These are phyloP conservation scores for Linnemannia hyalina DNA, from an alignment of 192 early-diverging fungal species.

Conservation along the genomic window DNA sequence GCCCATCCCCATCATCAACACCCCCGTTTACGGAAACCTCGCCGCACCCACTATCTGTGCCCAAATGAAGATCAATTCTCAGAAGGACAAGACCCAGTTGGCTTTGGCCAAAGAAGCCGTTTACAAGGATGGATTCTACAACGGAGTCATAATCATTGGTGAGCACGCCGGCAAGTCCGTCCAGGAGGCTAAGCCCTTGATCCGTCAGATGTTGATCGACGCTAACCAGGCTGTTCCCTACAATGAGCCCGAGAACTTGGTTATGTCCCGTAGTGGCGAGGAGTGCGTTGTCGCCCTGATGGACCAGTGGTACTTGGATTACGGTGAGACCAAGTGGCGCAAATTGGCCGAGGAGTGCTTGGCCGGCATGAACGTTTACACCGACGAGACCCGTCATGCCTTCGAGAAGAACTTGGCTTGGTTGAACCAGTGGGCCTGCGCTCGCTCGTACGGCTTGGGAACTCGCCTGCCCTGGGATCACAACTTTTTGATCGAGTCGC, in stretches of 20 bases:
- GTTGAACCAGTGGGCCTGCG: slow-evolving; percentile 98
- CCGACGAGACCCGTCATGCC: slow-evolving; percentile 85
- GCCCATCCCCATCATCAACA: slow-evolving; percentile 89
- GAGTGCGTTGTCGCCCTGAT: slow-evolving; percentile 97
- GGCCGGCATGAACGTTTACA: slow-evolving; percentile 83
- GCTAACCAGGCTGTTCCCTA: slow-evolving; percentile 84
- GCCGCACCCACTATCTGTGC: slow-evolving; percentile 88
- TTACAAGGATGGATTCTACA: slow-evolving; percentile 99
- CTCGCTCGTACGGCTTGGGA: slow-evolving; percentile 93
- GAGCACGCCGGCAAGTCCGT: slow-evolving; percentile 87
- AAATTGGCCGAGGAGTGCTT: slow-evolving; percentile 82
- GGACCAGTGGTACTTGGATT: slow-evolving; percentile 99
- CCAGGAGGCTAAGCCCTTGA: slow-evolving; percentile 90
- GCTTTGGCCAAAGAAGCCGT: slow-evolving; percentile 93
- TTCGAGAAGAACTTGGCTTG: slow-evolving; percentile 91
- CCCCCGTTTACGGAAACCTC: slow-evolving; percentile 88
- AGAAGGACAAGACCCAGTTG: slow-evolving; percentile 95
- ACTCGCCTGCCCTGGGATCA: slow-evolving; percentile 94
- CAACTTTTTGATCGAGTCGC: slow-evolving; percentile 93
- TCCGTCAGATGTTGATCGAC: slow-evolving; percentile 82
- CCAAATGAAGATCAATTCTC: slow-evolving; percentile 94
- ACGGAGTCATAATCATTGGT: slow-evolving; percentile 88
- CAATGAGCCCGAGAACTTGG: slow-evolving; percentile 94
- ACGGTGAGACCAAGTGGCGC: slow-evolving; percentile 92
- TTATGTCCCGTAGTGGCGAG: slow-evolving; percentile 95